Conservation (phyloP, 495 filamentous ascomycete species). For the Monascus purpureus region DNA sequence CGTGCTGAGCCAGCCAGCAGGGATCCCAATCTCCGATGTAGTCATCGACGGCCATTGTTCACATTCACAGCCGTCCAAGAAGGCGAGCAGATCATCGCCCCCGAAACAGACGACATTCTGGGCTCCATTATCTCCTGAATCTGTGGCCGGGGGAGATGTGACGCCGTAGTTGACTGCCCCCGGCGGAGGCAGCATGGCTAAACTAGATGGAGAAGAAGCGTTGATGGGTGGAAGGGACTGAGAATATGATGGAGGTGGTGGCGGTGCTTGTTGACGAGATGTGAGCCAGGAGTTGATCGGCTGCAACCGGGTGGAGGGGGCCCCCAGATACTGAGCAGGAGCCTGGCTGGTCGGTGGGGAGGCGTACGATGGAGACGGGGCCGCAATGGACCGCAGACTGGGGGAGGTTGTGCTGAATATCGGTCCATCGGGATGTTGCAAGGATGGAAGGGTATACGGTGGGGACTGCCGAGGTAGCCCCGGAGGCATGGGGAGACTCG, state of each 20-base stretch:
- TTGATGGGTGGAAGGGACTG: constrained; percentile 30
- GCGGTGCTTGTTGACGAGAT: constrained; percentile 19
- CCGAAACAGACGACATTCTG: constrained; percentile 24
- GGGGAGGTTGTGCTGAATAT: constrained; percentile 24
- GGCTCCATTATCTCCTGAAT: constrained; percentile 8
- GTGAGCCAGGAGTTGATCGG: constrained; percentile 29
- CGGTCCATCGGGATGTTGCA: constrained; percentile 27
- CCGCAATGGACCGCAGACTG: constrained; percentile 4
- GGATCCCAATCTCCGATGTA: constrained; percentile 22
- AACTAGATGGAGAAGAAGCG: constrained; percentile 14
- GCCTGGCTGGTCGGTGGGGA: constrained; percentile 15
- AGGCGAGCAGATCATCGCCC: constrained; percentile 33
- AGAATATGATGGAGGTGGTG: constrained; percentile 18
- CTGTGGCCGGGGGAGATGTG: constrained; percentile 2
- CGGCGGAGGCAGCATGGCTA: constrained; percentile 23
- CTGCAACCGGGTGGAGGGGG: constrained; percentile 24
- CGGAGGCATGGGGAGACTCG: constrained; percentile 28
- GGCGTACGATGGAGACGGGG: neutral
- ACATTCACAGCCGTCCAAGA: constrained; percentile 33
- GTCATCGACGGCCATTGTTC: constrained; percentile 17
- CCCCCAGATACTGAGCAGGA: constrained; percentile 18
- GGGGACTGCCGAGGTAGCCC: constrained; percentile 24
- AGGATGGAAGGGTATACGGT: constrained; percentile 26
- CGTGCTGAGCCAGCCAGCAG: constrained; percentile 27
- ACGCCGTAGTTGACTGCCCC: constrained; percentile 6